A percentile compares a stretch with the other conserved stretches of the same genome.
phyloP scores from a whole-genome alignment of 768 basidiomycete genomes.

The Rubroboletus satanas region DNA sequence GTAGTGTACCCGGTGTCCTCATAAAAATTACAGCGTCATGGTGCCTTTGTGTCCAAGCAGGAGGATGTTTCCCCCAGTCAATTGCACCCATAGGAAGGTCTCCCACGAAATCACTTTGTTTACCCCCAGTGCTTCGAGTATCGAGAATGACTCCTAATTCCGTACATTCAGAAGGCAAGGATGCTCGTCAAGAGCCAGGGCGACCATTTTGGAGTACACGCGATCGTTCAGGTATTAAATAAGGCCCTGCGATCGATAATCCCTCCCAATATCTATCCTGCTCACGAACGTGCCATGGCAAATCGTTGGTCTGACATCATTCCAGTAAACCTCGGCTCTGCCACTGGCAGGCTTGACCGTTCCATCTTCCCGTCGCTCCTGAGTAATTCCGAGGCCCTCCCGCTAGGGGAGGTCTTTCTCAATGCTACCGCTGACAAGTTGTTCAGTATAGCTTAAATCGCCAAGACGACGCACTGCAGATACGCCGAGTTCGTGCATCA shows the following conservation, averaged over 20 bases:
- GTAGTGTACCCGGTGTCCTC: neutral
- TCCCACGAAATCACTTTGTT: neutral
- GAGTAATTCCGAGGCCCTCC: neutral
- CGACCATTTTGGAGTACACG: no score
- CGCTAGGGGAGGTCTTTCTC: neutral
- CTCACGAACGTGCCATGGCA: neutral
- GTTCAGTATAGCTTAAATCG: no score
- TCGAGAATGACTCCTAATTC: no score
- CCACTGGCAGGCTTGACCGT: neutral
- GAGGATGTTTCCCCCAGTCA: neutral
- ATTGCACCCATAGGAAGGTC: no score
- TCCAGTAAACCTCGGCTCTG: neutral
- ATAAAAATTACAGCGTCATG: neutral
- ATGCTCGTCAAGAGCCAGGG: neutral
- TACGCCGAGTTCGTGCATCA: neutral
- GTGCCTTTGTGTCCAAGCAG: neutral
- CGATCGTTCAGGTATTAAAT: neutral
- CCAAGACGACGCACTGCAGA: neutral
- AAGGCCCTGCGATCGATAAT: neutral
- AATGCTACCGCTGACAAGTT: neutral
- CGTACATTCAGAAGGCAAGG: neutral
- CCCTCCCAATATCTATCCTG: neutral
- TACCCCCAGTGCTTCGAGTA: neutral
- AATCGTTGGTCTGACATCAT: neutral
- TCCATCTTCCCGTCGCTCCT: no score